Percentiles rank a stretch among this genome's conserved stretches.
phyloP scores from a whole-genome alignment of 345 rosid genomes.

The Boechera retrofracta region DNA sequence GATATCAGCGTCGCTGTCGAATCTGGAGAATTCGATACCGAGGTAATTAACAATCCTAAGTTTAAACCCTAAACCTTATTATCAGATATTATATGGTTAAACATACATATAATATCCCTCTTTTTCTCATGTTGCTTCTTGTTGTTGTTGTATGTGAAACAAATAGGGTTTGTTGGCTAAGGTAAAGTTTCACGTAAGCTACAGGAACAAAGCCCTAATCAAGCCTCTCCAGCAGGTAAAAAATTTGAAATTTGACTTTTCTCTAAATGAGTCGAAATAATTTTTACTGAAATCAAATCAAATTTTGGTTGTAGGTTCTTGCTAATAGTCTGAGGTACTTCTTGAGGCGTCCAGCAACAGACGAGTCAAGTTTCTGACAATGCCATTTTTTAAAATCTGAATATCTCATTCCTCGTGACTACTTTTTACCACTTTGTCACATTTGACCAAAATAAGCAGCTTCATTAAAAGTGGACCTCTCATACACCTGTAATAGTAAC shows the following conservation, averaged over 20 bases:
- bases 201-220: constrained; percentile 78
- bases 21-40: constrained; percentile 98
- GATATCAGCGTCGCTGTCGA: constrained; percentile 83
- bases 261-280: neutral
- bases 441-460: constrained; percentile 42
- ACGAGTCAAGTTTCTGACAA: constrained; percentile 72
- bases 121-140: constrained; percentile 16
- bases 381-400: neutral
- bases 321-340: constrained; percentile 74
- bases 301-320: constrained; percentile 57
- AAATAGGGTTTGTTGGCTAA: constrained; percentile 86
- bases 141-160: constrained; percentile 22
- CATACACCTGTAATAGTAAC: constrained; percentile 42
- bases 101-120: neutral
- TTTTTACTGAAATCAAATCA: neutral
- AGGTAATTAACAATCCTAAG: constrained; percentile 50
- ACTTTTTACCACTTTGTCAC: constrained; percentile 1
- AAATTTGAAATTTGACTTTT: neutral
- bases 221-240: constrained; percentile 94
- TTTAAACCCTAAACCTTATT: neutral
- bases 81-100: too few relatives aligned
- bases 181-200: constrained; percentile 95
- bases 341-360: constrained; percentile 81
- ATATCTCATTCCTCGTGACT: neutral
- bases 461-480: constrained; percentile 16